Evolutionary conservation across 2,329 filamentous ascomycete species (phyloP).

Genomic region (Mollisiaceae sp.): DNA sequence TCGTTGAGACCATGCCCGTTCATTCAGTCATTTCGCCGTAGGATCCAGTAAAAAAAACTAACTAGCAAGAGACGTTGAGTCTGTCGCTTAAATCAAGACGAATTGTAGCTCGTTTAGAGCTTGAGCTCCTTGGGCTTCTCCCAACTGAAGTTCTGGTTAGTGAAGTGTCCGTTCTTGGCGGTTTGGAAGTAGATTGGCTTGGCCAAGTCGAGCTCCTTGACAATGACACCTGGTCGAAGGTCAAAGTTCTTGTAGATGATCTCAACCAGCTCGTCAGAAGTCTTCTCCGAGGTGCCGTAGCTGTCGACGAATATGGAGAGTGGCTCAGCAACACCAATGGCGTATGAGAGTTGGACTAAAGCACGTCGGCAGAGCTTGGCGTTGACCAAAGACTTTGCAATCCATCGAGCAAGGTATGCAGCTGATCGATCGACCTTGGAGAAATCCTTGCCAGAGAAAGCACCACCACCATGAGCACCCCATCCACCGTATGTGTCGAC

Average conservation of each 20-base stretch:
- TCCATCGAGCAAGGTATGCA: constrained; percentile 96
- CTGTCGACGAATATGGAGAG: constrained; percentile 97
- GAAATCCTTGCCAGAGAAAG: constrained; percentile 99
- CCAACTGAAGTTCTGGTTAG: constrained; percentile 97
- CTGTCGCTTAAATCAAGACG: constrained; percentile 35
- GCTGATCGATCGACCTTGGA: constrained; percentile 99
- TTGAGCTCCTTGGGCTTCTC: constrained; percentile 96
- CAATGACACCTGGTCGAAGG: constrained; percentile 96
- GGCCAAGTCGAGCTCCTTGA: constrained; percentile 88
- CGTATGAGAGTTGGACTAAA: constrained; percentile 98
- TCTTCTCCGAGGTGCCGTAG: constrained; percentile 91
- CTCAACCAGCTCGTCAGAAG: constrained; percentile 89
- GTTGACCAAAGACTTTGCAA: constrained; percentile 95
- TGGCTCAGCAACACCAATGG: constrained; percentile 97
- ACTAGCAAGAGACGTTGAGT: constrained; percentile 43
- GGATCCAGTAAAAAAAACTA: constrained; percentile 36
- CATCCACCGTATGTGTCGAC: constrained; percentile 99
- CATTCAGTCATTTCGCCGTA: constrained; percentile 43
- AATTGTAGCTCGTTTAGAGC: constrained; percentile 65
- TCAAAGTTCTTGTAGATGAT: constrained; percentile 98
- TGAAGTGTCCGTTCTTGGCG: constrained; percentile 99
- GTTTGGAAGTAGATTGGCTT: constrained; percentile 98
- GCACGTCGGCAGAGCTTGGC: constrained; percentile 89
- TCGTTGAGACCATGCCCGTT: constrained; percentile 44
- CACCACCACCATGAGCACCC: constrained; percentile 99